Percentiles rank a stretch among this genome's conserved stretches.
Conservation (phyloP, 2,329 filamentous ascomycete species). For the Alternaria ethzedia region DNA sequence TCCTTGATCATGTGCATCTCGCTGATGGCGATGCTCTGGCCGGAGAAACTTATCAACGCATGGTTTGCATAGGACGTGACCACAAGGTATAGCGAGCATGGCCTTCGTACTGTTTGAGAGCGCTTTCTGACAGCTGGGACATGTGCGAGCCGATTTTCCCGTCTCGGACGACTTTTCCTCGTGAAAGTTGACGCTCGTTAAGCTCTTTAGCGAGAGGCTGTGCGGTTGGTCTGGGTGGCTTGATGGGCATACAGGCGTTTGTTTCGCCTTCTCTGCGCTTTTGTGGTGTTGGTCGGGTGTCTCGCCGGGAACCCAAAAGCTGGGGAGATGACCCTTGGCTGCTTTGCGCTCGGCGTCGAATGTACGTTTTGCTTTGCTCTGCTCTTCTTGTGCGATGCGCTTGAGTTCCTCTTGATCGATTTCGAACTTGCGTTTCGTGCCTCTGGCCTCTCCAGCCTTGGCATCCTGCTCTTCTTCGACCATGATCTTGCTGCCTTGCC, state of each 20-base stretch:
- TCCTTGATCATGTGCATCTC: slow-evolving; percentile 63
- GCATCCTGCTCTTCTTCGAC: slow-evolving; percentile 49
- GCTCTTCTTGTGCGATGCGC: slow-evolving; percentile 72
- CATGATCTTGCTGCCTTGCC: slow-evolving; percentile 53
- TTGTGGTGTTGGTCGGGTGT: slow-evolving; percentile 68
- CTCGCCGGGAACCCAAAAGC: slow-evolving; percentile 91
- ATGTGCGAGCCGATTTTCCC: slow-evolving; percentile 62
- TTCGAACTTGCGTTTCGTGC: slow-evolving; percentile 78
- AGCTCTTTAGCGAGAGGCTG: slow-evolving; percentile 75
- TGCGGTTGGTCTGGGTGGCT: slow-evolving; percentile 72
- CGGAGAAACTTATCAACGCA: slow-evolving; percentile 84
- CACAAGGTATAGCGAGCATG: slow-evolving; percentile 83
- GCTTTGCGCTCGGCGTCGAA: slow-evolving; percentile 73
- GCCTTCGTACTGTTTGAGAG: slow-evolving; percentile 84
- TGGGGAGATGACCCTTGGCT: slow-evolving; percentile 73
- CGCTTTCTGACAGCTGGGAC: slow-evolving; percentile 84
- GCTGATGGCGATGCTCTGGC: slow-evolving; percentile 44
- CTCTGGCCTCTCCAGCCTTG: slow-evolving; percentile 37
- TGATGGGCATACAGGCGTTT: slow-evolving; percentile 76
- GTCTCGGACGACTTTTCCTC: slow-evolving; percentile 67
- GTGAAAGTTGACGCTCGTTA: slow-evolving; percentile 78
- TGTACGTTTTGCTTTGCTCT: slow-evolving; percentile 70
- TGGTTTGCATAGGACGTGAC: slow-evolving; percentile 86
- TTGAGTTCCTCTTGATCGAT: slow-evolving; percentile 78
- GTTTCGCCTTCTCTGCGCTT: slow-evolving; percentile 59